Conservation (phyloP, 495 filamentous ascomycete genomes). For the Penicillium samsonianum region DNA sequence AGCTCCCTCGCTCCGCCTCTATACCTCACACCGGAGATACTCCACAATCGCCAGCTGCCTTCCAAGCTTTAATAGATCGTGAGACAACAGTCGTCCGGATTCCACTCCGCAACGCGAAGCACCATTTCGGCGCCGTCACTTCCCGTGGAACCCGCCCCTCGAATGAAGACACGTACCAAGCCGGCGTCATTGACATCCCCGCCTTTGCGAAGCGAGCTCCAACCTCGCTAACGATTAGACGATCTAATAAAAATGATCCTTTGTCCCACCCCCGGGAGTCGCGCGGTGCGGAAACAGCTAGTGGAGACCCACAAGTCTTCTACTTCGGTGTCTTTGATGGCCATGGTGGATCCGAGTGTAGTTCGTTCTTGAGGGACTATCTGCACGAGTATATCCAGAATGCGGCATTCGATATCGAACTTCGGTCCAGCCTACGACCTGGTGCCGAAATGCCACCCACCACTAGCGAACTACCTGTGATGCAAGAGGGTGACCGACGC, state of each 20-base stretch:
- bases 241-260: constrained; percentile 14
- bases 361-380: constrained; percentile 77
- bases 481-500: constrained; percentile 42
- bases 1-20: constrained; percentile 79
- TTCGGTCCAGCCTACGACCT: constrained; percentile 64
- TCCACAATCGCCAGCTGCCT: constrained; percentile 57
- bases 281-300: constrained; percentile 67
- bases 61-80: constrained; percentile 58
- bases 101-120: constrained; percentile 87
- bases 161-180: constrained; percentile 95
- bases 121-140: constrained; percentile 83
- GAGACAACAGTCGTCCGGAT: constrained; percentile 98
- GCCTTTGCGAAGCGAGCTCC: constrained; percentile 85
- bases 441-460: constrained; percentile 8
- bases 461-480: constrained; percentile 34
- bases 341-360: constrained; percentile 89
- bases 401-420: constrained; percentile 67
- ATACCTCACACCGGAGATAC: constrained; percentile 69
- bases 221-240: constrained; percentile 59
- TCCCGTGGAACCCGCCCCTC: constrained; percentile 79
- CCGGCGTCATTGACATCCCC: constrained; percentile 87
- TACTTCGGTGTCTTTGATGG: constrained; percentile 98
- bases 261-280: constrained; percentile 38
- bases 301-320: constrained; percentile 91
- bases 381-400: constrained; percentile 90